phyloP scores from a whole-genome alignment of 2,329 filamentous ascomycete genomes.

The Ophiostoma montium region DNA sequence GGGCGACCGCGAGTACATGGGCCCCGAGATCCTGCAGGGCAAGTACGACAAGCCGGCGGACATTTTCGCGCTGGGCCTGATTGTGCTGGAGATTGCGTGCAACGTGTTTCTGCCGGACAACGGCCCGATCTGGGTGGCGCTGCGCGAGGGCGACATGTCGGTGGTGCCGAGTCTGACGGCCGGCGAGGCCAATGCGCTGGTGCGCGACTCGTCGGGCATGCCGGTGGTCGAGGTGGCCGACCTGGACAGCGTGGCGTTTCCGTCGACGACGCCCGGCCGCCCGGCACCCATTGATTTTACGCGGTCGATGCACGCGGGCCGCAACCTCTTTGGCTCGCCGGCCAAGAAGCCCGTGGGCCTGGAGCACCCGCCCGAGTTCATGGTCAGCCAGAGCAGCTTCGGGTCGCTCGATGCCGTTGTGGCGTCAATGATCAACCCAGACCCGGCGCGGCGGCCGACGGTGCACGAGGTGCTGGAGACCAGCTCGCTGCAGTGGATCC shows the following conservation, averaged over 20 bases:
- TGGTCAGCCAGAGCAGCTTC: slow-evolving; percentile 60
- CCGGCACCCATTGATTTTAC: slow-evolving; percentile 6
- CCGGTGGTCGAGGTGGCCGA: slow-evolving; percentile 33
- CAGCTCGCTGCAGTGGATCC: slow-evolving; percentile 68
- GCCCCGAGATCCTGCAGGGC: slow-evolving; percentile 78
- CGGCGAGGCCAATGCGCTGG: slow-evolving; percentile 55
- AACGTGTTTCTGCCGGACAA: slow-evolving; percentile 93
- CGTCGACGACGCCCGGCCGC: slow-evolving; percentile 5
- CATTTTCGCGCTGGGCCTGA: slow-evolving; percentile 85
- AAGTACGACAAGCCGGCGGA: slow-evolving; percentile 83
- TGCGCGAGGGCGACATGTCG: slow-evolving; percentile 78
- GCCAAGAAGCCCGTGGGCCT: slow-evolving; percentile 33
- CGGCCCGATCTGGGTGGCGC: slow-evolving; percentile 76
- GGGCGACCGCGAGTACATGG: slow-evolving; percentile 92
- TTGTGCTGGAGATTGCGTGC: slow-evolving; percentile 85
- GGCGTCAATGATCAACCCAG: slow-evolving; percentile 71
- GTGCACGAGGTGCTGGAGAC: slow-evolving; percentile 59
- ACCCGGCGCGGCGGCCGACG: slow-evolving; percentile 58
- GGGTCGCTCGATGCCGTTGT: slow-evolving; percentile 76
- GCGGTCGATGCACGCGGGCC: slow-evolving; percentile 15
- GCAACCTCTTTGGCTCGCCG: slow-evolving; percentile 30
- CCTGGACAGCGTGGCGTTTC: slow-evolving; percentile 6
- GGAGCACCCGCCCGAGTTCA: slow-evolving; percentile 64
- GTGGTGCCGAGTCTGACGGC: slow-evolving; percentile 80
- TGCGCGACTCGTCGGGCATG: slow-evolving; percentile 61